phyloP scores from a whole-genome alignment of 805 yeast genomes.

The Clavispora phyllophila region DNA sequence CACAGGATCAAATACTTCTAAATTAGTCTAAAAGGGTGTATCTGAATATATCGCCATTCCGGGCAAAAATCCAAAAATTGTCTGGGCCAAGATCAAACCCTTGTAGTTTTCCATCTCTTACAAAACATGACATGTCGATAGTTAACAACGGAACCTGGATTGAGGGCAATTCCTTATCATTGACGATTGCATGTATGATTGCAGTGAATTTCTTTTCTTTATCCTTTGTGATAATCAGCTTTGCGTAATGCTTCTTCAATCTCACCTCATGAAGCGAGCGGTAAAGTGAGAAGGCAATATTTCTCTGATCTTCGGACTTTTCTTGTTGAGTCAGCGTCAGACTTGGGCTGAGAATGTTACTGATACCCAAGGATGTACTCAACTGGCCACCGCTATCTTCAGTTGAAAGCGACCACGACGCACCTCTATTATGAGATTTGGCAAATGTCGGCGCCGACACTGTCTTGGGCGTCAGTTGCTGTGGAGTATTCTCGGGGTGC shows the following conservation, averaged over 20 bases:
- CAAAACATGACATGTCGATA: conserved; percentile 29
- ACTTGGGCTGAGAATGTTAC: conserved; percentile 9
- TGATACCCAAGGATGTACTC: conserved; percentile 12
- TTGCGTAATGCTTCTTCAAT: conserved; percentile 27
- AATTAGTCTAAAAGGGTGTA: conserved; percentile 10
- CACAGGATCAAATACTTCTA: too few relatives aligned
- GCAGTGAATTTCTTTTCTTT: conserved; percentile 12
- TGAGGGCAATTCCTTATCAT: conserved; percentile 35
- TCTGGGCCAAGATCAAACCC: conserved; percentile 24
- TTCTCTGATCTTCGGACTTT: conserved; percentile 17
- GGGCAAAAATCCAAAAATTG: conserved; percentile 35
- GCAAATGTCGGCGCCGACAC: neutral
- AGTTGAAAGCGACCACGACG: neutral
- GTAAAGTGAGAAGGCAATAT: conserved; percentile 29
- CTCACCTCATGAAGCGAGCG: conserved; percentile 31
- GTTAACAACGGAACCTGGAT: conserved; percentile 31
- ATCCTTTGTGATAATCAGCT: conserved; percentile 10
- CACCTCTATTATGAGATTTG: neutral
- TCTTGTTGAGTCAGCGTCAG: conserved; percentile 7
- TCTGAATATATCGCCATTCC: conserved; percentile 37
- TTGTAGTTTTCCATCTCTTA: conserved; percentile 32
- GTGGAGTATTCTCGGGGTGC: neutral
- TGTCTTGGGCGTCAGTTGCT: neutral
- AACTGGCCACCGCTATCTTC: conserved; percentile 9
- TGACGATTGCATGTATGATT: conserved; percentile 32